Evolutionary conservation across 2,329 filamentous ascomycete species (phyloP).

Genomic region (Camillea tinctor): DNA sequence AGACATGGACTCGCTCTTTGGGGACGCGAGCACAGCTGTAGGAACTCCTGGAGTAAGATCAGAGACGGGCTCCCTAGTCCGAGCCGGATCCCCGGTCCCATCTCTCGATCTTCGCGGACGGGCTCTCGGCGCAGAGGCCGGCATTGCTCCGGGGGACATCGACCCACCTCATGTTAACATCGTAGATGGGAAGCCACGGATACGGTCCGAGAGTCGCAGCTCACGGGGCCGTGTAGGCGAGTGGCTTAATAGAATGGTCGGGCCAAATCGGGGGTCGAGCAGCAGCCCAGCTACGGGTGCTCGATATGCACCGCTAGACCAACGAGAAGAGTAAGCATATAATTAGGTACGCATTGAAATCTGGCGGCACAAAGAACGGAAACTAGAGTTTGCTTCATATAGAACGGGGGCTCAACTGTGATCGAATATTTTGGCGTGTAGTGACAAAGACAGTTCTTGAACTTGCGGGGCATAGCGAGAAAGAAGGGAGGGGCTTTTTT

Average conservation of each 20-base stretch:
- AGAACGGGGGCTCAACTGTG: neutral
- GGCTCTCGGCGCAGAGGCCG: constrained; percentile 55
- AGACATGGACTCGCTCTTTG: constrained; percentile 94
- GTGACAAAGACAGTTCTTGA: neutral
- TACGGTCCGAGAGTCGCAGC: constrained; percentile 32
- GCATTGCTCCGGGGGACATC: constrained; percentile 79
- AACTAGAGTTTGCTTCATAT: neutral
- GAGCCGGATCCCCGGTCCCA: constrained; percentile 73
- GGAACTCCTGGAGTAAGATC: constrained; percentile 71
- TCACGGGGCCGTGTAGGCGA: constrained; percentile 44
- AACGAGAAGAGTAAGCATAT: constrained; percentile 38
- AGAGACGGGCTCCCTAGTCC: constrained; percentile 81
- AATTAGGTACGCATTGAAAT: constrained; percentile 17
- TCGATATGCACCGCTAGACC: constrained; percentile 41
- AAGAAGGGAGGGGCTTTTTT: neutral
- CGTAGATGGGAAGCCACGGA: constrained; percentile 43
- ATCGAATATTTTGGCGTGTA: neutral
- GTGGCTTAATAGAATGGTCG: constrained; percentile 46
- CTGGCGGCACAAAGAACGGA: constrained; percentile 7
- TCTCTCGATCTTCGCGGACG: constrained; percentile 69
- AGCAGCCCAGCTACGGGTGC: constrained; percentile 34
- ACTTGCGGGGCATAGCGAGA: neutral
- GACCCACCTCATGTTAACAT: constrained; percentile 68
- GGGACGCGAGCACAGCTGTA: constrained; percentile 82
- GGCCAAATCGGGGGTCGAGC: constrained; percentile 35